These are phyloP conservation scores for Lithocarpus polystachyus DNA, from an alignment of 306 rosid genomes.

Conservation along the genomic window DNA sequence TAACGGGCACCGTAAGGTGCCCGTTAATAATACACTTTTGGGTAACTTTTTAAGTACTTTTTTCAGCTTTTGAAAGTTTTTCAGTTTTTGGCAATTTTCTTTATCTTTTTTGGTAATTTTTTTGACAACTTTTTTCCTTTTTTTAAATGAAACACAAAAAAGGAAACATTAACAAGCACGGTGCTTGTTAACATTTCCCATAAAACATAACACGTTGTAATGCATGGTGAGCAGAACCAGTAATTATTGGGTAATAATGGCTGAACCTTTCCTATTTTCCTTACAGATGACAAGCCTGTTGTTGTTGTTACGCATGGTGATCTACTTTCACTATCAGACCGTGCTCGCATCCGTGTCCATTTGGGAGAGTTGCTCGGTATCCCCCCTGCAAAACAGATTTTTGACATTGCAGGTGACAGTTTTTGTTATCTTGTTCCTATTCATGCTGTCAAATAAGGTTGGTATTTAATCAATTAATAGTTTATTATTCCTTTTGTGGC, in stretches of 20 bases:
- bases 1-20: too few species aligned
- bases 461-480: background rate
- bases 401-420: conserved; percentile 78
- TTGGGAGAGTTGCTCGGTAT: conserved; percentile 71
- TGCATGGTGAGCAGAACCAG: background rate
- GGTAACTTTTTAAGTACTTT: too few species aligned
- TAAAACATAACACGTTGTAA: background rate
- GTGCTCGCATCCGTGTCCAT: conserved; percentile 52
- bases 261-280: conserved; percentile 8
- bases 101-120: too few species aligned
- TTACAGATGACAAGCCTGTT: conserved; percentile 82
- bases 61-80: too few species aligned
- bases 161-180: too few species aligned
- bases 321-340: conserved; percentile 64
- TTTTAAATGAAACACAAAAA: too few species aligned
- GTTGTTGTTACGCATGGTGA: conserved; percentile 83
- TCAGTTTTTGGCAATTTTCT: too few species aligned
- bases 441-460: background rate
- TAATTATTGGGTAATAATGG: background rate
- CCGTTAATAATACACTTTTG: too few species aligned
- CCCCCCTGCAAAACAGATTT: conserved; percentile 73
- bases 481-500: conserved; percentile 6
- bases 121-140: too few species aligned
- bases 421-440: conserved; percentile 4
- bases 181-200: too few species aligned